Base-by-base conservation (phyloP, 495 filamentous ascomycete species). In the Hyaloscypha variabilis region DNA sequence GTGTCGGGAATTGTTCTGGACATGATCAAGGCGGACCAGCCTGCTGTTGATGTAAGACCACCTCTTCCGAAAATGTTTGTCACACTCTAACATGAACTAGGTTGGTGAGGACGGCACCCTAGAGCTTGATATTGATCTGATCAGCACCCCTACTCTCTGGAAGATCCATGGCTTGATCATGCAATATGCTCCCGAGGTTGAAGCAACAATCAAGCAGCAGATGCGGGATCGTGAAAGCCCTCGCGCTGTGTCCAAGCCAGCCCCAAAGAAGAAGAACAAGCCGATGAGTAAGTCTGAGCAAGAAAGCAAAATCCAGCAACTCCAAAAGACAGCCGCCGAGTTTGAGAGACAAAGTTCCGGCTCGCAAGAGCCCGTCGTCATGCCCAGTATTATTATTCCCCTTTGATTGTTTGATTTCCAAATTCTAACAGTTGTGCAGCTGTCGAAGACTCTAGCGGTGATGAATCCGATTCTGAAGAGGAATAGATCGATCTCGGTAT, bases 251-350 rank as follows among this genome's bases (percentile, higher is more conserved):
- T 73, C 77, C 25, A 77, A 83, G 19, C 79, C 86, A 0, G 74
- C 85, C 17, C 92, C 91, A 77, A 85, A 90, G 19, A 97, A 96
- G 81, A 99, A 99, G 84, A 97, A 99, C 79, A 98, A 97, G 82
- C 95, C 95, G 0, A 99, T 98, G 95, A 94, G 90, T 80, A 94
- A 93, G 76, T 81, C 78, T 24, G 94, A 99, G 77, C 95, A 99
- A 77, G 93, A 97, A 73, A 87, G 88, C 10, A 90, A 89, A 69
- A 96, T 99, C 73, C 84, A 87, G 59, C 85, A 91, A 76, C 86
- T 99, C 21, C 83, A 89, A 73, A 85, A 84, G 70, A 78, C 87
- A 3, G 75, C 79, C 54, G 24, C 64, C 26, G 23, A 28, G 17
- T 71, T 71, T 50, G 58, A 69, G 26, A 63, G 65, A 59, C 52